Evolutionary conservation across 331 rosid species (phyloP).

Genomic region (Arachis monticola): DNA sequence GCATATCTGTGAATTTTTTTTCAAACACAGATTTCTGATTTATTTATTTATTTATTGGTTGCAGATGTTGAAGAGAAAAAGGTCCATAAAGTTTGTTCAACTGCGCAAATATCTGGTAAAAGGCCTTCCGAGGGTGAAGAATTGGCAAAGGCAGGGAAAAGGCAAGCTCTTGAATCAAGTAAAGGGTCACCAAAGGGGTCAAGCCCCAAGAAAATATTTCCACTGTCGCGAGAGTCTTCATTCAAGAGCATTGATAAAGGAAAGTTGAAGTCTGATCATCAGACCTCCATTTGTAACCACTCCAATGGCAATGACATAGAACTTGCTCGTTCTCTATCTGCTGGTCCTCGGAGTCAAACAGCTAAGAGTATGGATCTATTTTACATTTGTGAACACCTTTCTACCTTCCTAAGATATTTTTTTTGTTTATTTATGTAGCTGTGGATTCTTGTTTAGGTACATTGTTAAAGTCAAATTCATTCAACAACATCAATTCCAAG

Average conservation of each 20-base stretch:
- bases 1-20: slow-evolving; percentile 28
- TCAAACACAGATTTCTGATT: too few relatives aligned
- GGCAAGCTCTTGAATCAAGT: slow-evolving; percentile 69
- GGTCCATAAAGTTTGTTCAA: slow-evolving; percentile 44
- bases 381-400: slow-evolving; percentile 7
- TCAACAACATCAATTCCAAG: slow-evolving; percentile 62
- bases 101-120: slow-evolving; percentile 59
- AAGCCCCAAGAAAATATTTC: slow-evolving; percentile 57
- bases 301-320: slow-evolving; percentile 46
- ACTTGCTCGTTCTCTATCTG: slow-evolving; percentile 49
- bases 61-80: slow-evolving; percentile 59
- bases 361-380: slow-evolving; percentile 54
- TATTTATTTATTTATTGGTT: slow-evolving; percentile 40
- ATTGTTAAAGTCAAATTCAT: slow-evolving; percentile 76
- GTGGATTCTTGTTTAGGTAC: slow-evolving; percentile 55
- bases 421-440: not conserved
- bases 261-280: slow-evolving; percentile 55
- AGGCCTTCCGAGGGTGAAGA: slow-evolving; percentile 65
- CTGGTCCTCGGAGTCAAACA: slow-evolving; percentile 50
- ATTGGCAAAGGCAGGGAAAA: slow-evolving; percentile 57
- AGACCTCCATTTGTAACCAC: slow-evolving; percentile 47
- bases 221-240: slow-evolving; percentile 68
- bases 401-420: not conserved
- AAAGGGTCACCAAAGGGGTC: slow-evolving; percentile 70
- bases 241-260: slow-evolving; percentile 70